Conservation (phyloP, 116 monocot genomes). For the Papilionanthe hybrid region DNA sequence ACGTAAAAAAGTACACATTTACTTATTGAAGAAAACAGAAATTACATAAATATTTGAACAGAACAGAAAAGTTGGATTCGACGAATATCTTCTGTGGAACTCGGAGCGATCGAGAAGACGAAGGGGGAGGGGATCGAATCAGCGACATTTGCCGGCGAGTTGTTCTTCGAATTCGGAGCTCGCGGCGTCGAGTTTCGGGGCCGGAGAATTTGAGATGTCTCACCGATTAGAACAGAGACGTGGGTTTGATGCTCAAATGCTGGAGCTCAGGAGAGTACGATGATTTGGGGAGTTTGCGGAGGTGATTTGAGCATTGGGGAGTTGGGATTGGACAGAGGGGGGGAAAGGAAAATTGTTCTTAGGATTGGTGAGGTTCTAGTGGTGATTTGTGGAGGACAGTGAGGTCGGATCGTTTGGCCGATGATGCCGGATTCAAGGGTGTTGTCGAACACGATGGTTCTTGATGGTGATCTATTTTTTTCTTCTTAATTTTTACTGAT, state of each 20-base stretch:
- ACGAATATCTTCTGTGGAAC: too few species aligned
- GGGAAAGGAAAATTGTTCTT: too few species aligned
- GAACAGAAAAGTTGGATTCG: too few species aligned
- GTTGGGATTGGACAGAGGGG: background rate
- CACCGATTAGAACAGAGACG: background rate
- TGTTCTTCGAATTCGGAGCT: background rate
- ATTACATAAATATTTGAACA: too few species aligned
- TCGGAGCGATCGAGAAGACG: too few species aligned
- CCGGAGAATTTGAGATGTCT: background rate
- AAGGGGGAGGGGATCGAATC: too few species aligned
- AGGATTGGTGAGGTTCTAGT: too few species aligned
- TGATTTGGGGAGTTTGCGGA: background rate
- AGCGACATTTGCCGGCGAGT: background rate
- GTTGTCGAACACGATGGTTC: slow-evolving; percentile 2
- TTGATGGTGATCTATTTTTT: slow-evolving; percentile 8
- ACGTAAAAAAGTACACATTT: too few species aligned
- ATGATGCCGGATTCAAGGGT: slow-evolving; percentile 9
- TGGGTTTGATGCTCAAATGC: background rate
- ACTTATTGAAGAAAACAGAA: too few species aligned
- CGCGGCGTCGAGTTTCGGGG: background rate
- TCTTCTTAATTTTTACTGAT: background rate
- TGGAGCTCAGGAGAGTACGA: background rate
- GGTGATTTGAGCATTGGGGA: background rate
- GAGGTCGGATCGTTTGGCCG: background rate
- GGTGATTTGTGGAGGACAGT: too few species aligned